Evolutionary conservation across 208 protist species (phyloP).

Genomic region (Trichomonas vaginalis): DNA sequence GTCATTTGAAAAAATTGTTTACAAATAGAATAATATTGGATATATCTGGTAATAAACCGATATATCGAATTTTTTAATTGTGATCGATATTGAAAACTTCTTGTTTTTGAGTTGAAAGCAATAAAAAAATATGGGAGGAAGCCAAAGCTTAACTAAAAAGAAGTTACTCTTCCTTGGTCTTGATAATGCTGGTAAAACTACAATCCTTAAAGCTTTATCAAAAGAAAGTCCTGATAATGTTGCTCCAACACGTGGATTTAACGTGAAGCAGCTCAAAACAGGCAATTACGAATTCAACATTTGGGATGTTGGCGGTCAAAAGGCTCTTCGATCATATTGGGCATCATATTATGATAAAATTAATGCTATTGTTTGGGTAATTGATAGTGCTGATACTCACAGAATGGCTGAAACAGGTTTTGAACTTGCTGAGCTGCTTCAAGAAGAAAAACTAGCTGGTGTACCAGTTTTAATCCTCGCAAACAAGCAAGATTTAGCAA

Average conservation of each 20-base stretch:
- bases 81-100: no score
- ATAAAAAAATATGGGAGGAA: no score
- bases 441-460: constrained; percentile 70
- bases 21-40: neutral
- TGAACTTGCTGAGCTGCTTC: constrained; percentile 64
- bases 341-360: constrained; percentile 62
- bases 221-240: constrained; percentile 83
- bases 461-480: constrained; percentile 75
- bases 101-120: no score
- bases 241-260: constrained; percentile 90
- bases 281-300: constrained; percentile 80
- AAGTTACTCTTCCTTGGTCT: constrained; percentile 71
- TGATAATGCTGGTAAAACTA: constrained; percentile 92
- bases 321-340: constrained; percentile 80
- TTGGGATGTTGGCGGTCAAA: constrained; percentile 97
- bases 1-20: neutral
- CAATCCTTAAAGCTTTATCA: constrained; percentile 89
- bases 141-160: constrained; percentile 39
- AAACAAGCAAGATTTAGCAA: constrained; percentile 88
- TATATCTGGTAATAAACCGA: no score
- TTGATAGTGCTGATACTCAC: constrained; percentile 42
- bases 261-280: constrained; percentile 78
- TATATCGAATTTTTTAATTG: no score
- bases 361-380: neutral
- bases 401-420: constrained; percentile 64